Evolutionary conservation across 2,329 filamentous ascomycete species (phyloP).

Genomic region (Metarhizium robertsii): DNA sequence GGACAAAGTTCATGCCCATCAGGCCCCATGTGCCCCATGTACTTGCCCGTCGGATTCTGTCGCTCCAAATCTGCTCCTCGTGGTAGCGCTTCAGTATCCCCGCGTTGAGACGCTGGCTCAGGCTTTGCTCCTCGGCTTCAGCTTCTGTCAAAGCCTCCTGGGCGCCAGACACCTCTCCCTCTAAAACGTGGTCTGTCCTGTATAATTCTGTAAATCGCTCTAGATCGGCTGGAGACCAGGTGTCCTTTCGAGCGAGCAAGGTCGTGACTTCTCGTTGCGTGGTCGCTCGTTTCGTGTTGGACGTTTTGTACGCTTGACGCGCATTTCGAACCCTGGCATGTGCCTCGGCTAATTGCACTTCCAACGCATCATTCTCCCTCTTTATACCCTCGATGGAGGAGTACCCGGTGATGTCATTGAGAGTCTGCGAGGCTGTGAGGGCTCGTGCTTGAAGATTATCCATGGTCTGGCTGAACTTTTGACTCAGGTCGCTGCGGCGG

Average conservation of each 20-base stretch:
- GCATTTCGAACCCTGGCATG: slow-evolving; percentile 60
- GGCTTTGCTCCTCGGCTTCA: slow-evolving; percentile 71
- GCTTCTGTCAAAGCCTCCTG: slow-evolving; percentile 64
- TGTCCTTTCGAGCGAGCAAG: slow-evolving; percentile 85
- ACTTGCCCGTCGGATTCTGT: slow-evolving; percentile 90
- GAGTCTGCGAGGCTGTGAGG: slow-evolving; percentile 73
- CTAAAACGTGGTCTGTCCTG: slow-evolving; percentile 84
- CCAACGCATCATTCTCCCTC: slow-evolving; percentile 61
- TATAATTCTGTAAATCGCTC: slow-evolving; percentile 93
- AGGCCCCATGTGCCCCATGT: slow-evolving; percentile 98
- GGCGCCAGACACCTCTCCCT: slow-evolving; percentile 68
- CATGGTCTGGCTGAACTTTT: slow-evolving; percentile 51
- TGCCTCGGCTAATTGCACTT: slow-evolving; percentile 46
- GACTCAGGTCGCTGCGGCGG: slow-evolving; percentile 22
- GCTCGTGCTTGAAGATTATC: slow-evolving; percentile 81
- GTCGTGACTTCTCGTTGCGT: slow-evolving; percentile 95
- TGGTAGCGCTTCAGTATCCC: slow-evolving; percentile 88
- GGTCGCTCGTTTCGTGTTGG: slow-evolving; percentile 71
- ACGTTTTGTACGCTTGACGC: slow-evolving; percentile 70
- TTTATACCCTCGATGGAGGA: slow-evolving; percentile 83
- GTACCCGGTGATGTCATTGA: slow-evolving; percentile 94
- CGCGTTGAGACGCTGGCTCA: slow-evolving; percentile 65
- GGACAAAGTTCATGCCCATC: slow-evolving; percentile 90
- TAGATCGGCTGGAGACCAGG: slow-evolving; percentile 77
- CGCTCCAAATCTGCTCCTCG: slow-evolving; percentile 98